Evolutionary conservation across 371 early-diverging fungal genomes (phyloP).

Genomic region (Mortierella sp.): DNA sequence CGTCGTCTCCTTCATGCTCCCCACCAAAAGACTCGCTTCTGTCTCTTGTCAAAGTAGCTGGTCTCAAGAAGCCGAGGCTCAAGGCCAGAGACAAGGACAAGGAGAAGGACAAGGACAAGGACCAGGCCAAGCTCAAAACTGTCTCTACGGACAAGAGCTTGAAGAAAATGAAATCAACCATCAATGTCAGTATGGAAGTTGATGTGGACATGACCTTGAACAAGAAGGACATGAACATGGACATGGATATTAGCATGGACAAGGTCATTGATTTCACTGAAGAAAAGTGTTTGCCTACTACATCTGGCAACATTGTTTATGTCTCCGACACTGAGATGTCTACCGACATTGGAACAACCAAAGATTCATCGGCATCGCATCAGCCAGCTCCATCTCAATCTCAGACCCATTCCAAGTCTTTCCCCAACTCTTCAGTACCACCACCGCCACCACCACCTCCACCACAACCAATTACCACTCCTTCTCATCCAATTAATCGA

Average conservation of each 20-base stretch:
- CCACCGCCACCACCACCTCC: constrained; percentile 1
- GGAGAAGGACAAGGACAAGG: constrained; percentile 6
- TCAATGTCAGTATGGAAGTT: neutral
- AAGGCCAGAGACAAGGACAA: constrained; percentile 10
- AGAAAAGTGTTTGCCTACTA: neutral
- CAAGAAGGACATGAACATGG: constrained; percentile 7
- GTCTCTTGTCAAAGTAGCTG: constrained; percentile 25
- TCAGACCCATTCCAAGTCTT: neutral
- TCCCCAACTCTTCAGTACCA: neutral
- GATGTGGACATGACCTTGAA: neutral
- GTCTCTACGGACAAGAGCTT: neutral
- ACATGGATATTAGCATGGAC: neutral
- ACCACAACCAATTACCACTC: neutral
- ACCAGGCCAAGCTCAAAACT: neutral
- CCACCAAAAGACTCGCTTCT: constrained; percentile 36
- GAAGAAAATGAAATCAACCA: neutral
- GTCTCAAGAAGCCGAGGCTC: constrained; percentile 32
- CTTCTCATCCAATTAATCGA: neutral
- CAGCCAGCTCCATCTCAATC: neutral
- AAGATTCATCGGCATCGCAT: neutral
- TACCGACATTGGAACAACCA: neutral
- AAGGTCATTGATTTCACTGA: neutral
- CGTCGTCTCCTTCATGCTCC: constrained; percentile 43
- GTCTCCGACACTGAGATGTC: neutral
- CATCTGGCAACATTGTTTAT: neutral